Base-by-base conservation (phyloP, 306 rosid genomes). In the Sindora glabra region DNA sequence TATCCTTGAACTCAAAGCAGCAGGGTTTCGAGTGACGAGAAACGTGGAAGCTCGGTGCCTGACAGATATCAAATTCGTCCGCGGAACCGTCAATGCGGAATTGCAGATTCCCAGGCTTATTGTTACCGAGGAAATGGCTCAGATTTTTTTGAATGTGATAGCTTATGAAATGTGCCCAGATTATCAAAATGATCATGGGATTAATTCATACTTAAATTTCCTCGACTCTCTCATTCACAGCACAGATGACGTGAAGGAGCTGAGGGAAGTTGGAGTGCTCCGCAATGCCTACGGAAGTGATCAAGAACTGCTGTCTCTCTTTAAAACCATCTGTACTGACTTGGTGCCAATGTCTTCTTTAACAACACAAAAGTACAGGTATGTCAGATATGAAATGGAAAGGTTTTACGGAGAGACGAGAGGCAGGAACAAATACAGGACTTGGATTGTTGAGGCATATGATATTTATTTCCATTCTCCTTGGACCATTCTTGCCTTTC, bases 161-260 rank as follows among this genome's bases (percentile, higher is more conserved):
- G 74, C 79, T 19, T 74, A 52, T 13, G 62, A 67, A 52, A 60
- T 54, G 66, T 61, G 74, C 16, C 62, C 32, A 3, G 70, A 67
- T 33, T 34, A 44, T 27, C 1, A 40, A 3, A 54, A 53, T 2
- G 18, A 55, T 4, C 64, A 26, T 0, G 56, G 25, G 21, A 51
- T 48, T 19, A 48, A 54, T 30, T 73, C 0, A 65, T 66, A 37
- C n/a, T n/a, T n/a, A n/a, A n/a, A n/a, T n/a, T n/a, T n/a, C n/a
- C n/a, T n/a, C n/a, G n/a, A n/a, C n/a, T 36, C 59, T 9, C 65
- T 73, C 33, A 59, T 53, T 3, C 69, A 73, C 30, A 29, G n/a
- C n/a, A 47, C 65, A 0, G 14, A 3, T 0, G 62, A 67, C 6
- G 74, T 61, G 2, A 67, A 67, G 12, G 12, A 54, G 23, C 50